Base-by-base conservation (phyloP, 495 filamentous ascomycete species). In the Tirmania nivea region DNA sequence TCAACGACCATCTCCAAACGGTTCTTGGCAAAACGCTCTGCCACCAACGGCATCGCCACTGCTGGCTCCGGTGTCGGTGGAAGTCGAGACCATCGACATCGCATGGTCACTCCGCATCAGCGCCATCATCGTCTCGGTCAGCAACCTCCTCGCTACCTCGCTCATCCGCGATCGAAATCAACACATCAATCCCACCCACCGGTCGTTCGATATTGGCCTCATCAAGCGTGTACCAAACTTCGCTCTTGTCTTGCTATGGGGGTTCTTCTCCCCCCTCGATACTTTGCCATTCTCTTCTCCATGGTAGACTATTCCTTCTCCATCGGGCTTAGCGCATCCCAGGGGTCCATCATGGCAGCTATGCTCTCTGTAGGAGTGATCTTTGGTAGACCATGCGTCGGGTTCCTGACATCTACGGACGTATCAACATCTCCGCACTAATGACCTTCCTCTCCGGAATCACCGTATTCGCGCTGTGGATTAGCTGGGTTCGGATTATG, bases 61-160 rank as follows among this genome's bases (percentile, higher is more conserved):
- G 73, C 77, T 11, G 86, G 84, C 0, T 80, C 76, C n/a, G 84
- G 85, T 14, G 70, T 88, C 31, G 82, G 82, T 11, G 86, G 86
- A 0, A 59, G 84, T 90, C 57, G 63, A 75, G 8, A 68, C 71
- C 25, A 65, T 83, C 1, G 73, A 73, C 1, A 66, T 84, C 3
- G 63, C 69, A 0, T 84, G 78, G 79, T 70, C 83, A 0, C 83
- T 83, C 57, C 72, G 82, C 8, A 73, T 84, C n/a, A 67, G 83
- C 0, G 84, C 74, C 7, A 71, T 84, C 52, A 52, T 79, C 10
- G 67, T 70, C 16, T 77, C 77, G 39, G 71, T 71, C 1, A 74
- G 76, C 11, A 85, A 81, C 56, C 56, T 70, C 16, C 59, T 77
- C 6, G 78, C 74, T 52, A 70, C 72, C 12, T 51, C 80, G 19